Base-by-base conservation (phyloP, 148 eudicot genomes). In the Fagopyrum tataricum region DNA sequence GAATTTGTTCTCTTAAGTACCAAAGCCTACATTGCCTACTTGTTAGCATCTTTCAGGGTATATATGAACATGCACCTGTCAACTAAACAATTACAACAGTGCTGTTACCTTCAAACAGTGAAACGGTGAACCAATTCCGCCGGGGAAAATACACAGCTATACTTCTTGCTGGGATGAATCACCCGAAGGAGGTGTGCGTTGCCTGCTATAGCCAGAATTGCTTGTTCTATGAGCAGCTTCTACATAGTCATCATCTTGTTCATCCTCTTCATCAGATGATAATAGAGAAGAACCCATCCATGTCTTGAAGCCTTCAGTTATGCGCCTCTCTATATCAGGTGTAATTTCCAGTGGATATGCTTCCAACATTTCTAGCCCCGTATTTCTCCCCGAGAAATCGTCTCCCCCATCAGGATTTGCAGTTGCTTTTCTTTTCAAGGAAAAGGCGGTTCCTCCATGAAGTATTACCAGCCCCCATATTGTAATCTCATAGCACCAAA, bases 231-330 rank as follows among this genome's bases (percentile, higher is more conserved):
- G 78, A 24, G 85, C 81, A 56, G 58, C 89, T 77, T 84, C 90
- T 44, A 73, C 79, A 67, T 88, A 88, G 44, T 85, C 85, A 26
- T 88, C 84, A 12, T 64, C 72, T 70, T 78, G 82, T 5, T 93
- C 96, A 51, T 93, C 98, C 44, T 93, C 98, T 10, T 93, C 98
- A 46, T 93, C 98, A 1, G 98, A 93, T 13, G 98, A 93, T 69
- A 91, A 71, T 31, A 84, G 88, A 59, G 98, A 89, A 21, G 98
- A 85, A 5, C 98, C 98, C 94, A 91, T 87, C 98, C 98, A 93
- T 2, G 95, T 80, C 74, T 84, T 90, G 52, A 93, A 93, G 23
- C 98, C 94, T 81, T 93, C 98, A 62, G 79, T 83, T 39, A 91
- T 91, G 23, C 97, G 97, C 79, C 89, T 87, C 85, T 93, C 97